Base-by-base conservation (phyloP, 2,329 filamentous ascomycete species). In the Thelonectria discophora region DNA sequence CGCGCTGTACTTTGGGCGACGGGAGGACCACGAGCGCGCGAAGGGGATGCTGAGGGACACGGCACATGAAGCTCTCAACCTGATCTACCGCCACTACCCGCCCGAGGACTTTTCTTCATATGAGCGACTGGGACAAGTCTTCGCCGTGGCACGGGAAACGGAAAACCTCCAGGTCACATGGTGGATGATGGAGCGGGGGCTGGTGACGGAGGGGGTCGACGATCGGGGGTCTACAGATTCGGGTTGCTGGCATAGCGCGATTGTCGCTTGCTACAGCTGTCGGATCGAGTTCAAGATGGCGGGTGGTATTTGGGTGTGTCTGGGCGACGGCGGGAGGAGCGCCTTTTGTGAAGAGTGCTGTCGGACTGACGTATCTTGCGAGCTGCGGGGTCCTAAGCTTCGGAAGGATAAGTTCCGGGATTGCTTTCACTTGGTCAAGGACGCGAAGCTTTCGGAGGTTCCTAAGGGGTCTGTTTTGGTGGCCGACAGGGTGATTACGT, bases 391-490 rank as follows among this genome's bases (percentile, higher is more conserved):
- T 24, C 7, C 24, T 24, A 48, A 46, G 20, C 9, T 39, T 34
- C 60, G n/a, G n/a, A n/a, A n/a, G n/a, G n/a, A n/a, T n/a, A n/a
- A n/a, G n/a, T n/a, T n/a, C n/a, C n/a, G 60, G 7, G 47, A 54
- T 17, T 37, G n/a, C 8, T 5, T 56, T 17, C 48, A 34, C 9
- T 10, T 57, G 13, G 52, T 54, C 8, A 50, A 49, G 10, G 56
- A 58, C 20, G 48, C 57, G 39, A 62, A 45, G 55, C 18, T 51
- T 3, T 48, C 45, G 5, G 49, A 55, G 5, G 18, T 60, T 37
- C 58, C 62, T 13, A 40, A 39, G 39, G 62, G 62, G 12, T 60
- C 55, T 27, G 58, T 62, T 3, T 15, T 54, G 2, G 37, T 62
- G 10, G 52, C 48, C 0, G 59, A 55, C 6, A 59, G 55, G 21